These are phyloP conservation scores for Inonotus hispidus DNA, from an alignment of 1,284 basidiomycete species.

Conservation along the genomic window DNA sequence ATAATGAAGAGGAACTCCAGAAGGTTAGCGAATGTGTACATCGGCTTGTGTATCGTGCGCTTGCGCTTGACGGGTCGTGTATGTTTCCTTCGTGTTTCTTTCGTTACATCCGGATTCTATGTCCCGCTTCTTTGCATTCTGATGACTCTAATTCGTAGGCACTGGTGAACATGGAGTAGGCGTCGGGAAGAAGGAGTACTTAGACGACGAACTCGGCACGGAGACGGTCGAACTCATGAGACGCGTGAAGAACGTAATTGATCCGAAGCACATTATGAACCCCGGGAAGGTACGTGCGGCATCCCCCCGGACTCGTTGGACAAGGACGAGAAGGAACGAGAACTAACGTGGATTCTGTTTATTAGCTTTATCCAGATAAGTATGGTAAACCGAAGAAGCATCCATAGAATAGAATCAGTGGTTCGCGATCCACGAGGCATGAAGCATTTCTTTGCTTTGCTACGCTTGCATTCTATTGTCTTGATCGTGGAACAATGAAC, in stretches of 20 bases:
- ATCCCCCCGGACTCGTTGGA: too few relatives aligned
- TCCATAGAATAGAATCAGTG: background rate
- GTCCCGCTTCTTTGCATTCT: background rate
- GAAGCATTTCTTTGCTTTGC: too few relatives aligned
- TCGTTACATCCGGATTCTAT: background rate
- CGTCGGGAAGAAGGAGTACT: slow-evolving; percentile 37
- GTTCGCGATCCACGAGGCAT: too few relatives aligned
- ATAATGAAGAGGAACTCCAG: slow-evolving; percentile 27
- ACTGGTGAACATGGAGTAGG: slow-evolving; percentile 42
- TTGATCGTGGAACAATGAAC: too few relatives aligned
- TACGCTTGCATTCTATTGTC: too few relatives aligned
- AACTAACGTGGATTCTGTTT: background rate
- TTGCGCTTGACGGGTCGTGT: slow-evolving; percentile 32
- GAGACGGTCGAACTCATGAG: slow-evolving; percentile 45
- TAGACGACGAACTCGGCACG: slow-evolving; percentile 36
- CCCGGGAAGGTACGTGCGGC: slow-evolving; percentile 33
- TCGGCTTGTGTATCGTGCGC: slow-evolving; percentile 30
- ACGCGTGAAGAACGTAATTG: slow-evolving; percentile 36
- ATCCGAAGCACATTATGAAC: slow-evolving; percentile 38
- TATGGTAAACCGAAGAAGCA: slow-evolving; percentile 3
- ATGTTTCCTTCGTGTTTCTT: slow-evolving; percentile 4
- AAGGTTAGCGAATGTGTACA: slow-evolving; percentile 29
- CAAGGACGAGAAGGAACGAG: background rate
- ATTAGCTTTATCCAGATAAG: slow-evolving; percentile 18
- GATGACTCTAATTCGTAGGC: background rate